Base-by-base conservation (phyloP, 805 yeast genomes). In the Wickerhamiella bombiphila region DNA sequence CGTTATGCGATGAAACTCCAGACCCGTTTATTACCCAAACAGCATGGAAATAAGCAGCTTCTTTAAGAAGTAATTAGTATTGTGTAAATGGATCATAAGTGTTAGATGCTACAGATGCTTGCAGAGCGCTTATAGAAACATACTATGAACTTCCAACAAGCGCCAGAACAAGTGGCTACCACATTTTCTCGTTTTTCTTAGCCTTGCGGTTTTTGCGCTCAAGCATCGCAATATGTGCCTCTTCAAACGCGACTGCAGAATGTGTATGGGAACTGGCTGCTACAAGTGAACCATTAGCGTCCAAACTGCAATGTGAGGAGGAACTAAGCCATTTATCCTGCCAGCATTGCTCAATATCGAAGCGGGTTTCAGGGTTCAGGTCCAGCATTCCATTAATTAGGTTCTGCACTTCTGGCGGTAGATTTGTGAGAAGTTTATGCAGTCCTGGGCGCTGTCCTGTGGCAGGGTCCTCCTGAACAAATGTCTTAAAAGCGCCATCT, bases 151-250 rank as follows among this genome's bases (percentile, higher is more conserved):
- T n/a, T n/a, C n/a, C n/a, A n/a, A n/a, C 26, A 24, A 24, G 9
- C 26, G 13, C 26, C 26, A 24, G 26, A 24, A 9, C 9, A 24
- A 24, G 26, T 24, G n/a, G n/a, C 30, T 47, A 58, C 63, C 63
- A 58, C 57, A 58, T 51, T 36, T 51, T 58, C 39, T 60, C 66
- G 53, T 70, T 63, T 54, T 68, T 71, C 61, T 81, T 86, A 30
- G 58, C 58, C 53, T 57, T 57, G 38, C 55, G 53, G 48, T 58
- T 58, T 54, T 76, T 80, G 65, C 76, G 80, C 54, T 86, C 96
- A 47, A 86, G 68, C 42, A 86, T 78, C 8, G 96, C 94, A 60
- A 86, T 86, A 57, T 86, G 97, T 0, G 97, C 97, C 49, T 82
- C 93, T 42, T 82, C 76, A 55, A 81, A 94, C 48, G 85, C 94